phyloP scores from a whole-genome alignment of 148 eudicot species.

The Vaccinium macrocarpon region DNA sequence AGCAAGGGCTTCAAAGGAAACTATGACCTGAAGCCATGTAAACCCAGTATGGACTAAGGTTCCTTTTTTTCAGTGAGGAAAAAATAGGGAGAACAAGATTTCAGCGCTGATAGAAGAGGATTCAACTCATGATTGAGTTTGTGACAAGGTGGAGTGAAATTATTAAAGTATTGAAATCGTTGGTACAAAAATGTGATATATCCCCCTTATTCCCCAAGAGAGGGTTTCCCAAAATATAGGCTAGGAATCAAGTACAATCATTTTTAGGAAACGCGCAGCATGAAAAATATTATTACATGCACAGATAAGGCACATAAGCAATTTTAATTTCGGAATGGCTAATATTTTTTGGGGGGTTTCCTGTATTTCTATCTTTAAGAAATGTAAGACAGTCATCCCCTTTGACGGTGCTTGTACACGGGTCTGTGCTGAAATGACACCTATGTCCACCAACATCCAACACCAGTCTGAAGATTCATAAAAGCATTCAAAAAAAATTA shows the following conservation, averaged over 20 bases:
- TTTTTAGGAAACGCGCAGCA: background rate
- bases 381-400: background rate
- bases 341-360: background rate
- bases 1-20: background rate
- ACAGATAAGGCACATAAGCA: background rate
- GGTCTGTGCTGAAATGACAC: background rate
- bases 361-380: background rate
- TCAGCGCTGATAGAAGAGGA: background rate
- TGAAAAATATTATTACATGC: background rate
- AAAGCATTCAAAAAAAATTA: background rate
- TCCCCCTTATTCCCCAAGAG: background rate
- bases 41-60: background rate
- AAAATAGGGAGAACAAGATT: background rate
- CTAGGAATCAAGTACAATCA: background rate
- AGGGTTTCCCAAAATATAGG: slow-evolving; percentile 4
- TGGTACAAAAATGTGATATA: background rate
- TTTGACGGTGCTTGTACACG: background rate
- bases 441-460: background rate
- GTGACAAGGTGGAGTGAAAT: background rate
- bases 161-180: background rate
- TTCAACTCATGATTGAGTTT: background rate
- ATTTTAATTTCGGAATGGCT: background rate
- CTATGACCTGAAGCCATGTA: slow-evolving; percentile 3
- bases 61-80: background rate
- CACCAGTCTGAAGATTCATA: background rate